Evolutionary conservation across 768 basidiomycete genomes (phyloP), one percentile per base, ranked within the genome.

Genomic region (Arthromyces matolae): DNA sequence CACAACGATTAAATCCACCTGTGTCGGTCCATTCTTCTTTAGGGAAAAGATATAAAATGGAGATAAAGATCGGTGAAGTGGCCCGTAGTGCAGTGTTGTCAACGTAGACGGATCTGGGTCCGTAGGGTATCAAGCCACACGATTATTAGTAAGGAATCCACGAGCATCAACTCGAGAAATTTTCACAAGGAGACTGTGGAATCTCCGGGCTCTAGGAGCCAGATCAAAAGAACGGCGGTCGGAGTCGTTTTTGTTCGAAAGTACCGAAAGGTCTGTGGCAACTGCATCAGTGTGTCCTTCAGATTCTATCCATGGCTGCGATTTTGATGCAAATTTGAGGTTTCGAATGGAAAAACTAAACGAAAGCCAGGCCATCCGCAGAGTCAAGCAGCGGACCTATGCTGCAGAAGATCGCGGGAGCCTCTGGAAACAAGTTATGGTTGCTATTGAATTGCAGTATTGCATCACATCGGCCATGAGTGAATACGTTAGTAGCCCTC

Each of bases 61-160:
- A 48, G 51, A 52, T 52, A 52, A 19, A 13, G 36, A 16, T 44
- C 46, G 47, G 45, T 23, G 34, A 18, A 37, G 34, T 25, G 51
- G 42, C 34, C 40, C 35, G 39, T 39, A 23, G 46, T 41, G 32
- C 27, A 43, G 27, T 43, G 27, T 38, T 43, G 28, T 44, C 24
- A 34, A 8, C 20, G 28, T 49, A 28, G 35, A 50, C 29, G 39
- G 29, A 32, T 32, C 50, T 23, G 29, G 23, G 25, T 41, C 36
- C 24, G 40, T 35, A 38, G 20, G 24, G 5, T 45, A 44, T 33
- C 40, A 41, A 19, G 31, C 32, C 19, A 39, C 25, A 27, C 10
- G 32, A 33, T 33, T 22, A 22, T 20, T 24, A 10, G 29, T 20
- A 22, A 14, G 18, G 24, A 34, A 22, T 34, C 20, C 12, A 29